Percentiles rank a stretch among this genome's conserved stretches.
phyloP scores from a whole-genome alignment of 2,329 filamentous ascomycete genomes.

The Pyrenochaeta sp. region DNA sequence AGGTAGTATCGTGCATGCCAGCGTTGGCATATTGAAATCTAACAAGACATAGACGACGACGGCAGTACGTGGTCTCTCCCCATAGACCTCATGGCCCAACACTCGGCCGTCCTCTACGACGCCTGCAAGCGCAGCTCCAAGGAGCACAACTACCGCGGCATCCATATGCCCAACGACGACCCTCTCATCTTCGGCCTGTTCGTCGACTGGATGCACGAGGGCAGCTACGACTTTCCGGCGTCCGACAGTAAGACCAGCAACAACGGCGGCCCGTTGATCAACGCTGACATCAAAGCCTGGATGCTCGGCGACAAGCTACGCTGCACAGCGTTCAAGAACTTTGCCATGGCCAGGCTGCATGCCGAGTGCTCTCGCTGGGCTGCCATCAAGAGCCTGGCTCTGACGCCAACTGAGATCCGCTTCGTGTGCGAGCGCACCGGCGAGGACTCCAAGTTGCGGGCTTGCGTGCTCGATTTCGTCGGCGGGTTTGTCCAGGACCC shows the following conservation, averaged over 20 bases:
- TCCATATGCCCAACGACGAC: constrained; percentile 6
- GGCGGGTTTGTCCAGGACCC: no score
- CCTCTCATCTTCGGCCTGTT: constrained; percentile 13
- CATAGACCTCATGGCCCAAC: constrained; percentile 7
- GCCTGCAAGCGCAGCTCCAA: constrained; percentile 7
- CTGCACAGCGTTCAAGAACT: constrained; percentile 17
- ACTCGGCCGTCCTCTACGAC: constrained; percentile 10
- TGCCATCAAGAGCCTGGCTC: no score
- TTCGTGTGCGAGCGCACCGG: constrained; percentile 12
- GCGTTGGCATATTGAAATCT: constrained; percentile 4
- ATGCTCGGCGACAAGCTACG: constrained; percentile 17
- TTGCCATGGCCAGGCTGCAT: constrained; percentile 18
- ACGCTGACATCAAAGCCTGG: constrained; percentile 14
- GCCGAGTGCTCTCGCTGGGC: constrained; percentile 3
- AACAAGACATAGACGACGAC: background rate
- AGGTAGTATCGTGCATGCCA: constrained; percentile 8
- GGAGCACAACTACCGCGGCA: constrained; percentile 6
- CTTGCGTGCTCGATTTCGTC: no score
- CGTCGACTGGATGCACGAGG: constrained; percentile 17
- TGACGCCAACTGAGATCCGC: constrained; percentile 10
- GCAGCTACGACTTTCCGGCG: background rate
- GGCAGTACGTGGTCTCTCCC: constrained; percentile 11
- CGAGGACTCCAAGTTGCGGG: constrained; percentile 9
- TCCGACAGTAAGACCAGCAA: no score
- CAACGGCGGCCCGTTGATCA: background rate